phyloP scores from a whole-genome alignment of 2,329 filamentous ascomycete genomes.

The Trichoderma sp. region DNA sequence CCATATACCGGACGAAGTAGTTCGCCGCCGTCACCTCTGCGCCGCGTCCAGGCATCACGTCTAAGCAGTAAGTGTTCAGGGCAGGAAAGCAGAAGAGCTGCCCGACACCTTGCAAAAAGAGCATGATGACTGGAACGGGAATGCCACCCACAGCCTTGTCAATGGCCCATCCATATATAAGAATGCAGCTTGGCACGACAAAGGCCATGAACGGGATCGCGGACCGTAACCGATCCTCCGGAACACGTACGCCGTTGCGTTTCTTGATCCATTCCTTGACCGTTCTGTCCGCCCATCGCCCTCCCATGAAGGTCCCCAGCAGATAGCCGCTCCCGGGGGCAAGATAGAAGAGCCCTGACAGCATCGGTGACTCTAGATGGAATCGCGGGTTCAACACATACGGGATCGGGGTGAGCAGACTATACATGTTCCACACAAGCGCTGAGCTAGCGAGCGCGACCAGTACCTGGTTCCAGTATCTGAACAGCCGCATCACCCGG shows the following conservation, averaged over 20 bases:
- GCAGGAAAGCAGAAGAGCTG: slow-evolving; percentile 76
- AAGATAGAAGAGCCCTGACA: slow-evolving; percentile 73
- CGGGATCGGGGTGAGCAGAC: slow-evolving; percentile 65
- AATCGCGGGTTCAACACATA: slow-evolving; percentile 77
- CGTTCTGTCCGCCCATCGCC: slow-evolving; percentile 67
- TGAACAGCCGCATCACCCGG: slow-evolving; percentile 64
- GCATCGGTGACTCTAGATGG: slow-evolving; percentile 64
- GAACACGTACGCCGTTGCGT: slow-evolving; percentile 59
- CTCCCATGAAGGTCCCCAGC: slow-evolving; percentile 70
- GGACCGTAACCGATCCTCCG: slow-evolving; percentile 68
- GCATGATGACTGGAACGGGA: slow-evolving; percentile 66
- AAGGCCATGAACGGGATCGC: slow-evolving; percentile 59
- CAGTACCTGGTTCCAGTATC: slow-evolving; percentile 69
- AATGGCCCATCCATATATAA: slow-evolving; percentile 62
- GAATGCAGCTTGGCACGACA: slow-evolving; percentile 62
- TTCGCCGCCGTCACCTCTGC: slow-evolving; percentile 80
- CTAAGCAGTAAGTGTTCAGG: slow-evolving; percentile 78
- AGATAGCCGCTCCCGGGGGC: slow-evolving; percentile 72
- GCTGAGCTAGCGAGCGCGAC: slow-evolving; percentile 59
- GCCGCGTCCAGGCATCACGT: slow-evolving; percentile 71
- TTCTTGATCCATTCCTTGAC: slow-evolving; percentile 67
- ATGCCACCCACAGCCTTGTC: slow-evolving; percentile 55
- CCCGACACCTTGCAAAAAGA: slow-evolving; percentile 74
- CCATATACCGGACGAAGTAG: slow-evolving; percentile 75
- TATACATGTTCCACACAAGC: slow-evolving; percentile 73